Percentiles rank a stretch among this genome's conserved stretches.
Evolutionary conservation across 768 basidiomycete genomes (phyloP).

Genomic region (Suillus subluteus): DNA sequence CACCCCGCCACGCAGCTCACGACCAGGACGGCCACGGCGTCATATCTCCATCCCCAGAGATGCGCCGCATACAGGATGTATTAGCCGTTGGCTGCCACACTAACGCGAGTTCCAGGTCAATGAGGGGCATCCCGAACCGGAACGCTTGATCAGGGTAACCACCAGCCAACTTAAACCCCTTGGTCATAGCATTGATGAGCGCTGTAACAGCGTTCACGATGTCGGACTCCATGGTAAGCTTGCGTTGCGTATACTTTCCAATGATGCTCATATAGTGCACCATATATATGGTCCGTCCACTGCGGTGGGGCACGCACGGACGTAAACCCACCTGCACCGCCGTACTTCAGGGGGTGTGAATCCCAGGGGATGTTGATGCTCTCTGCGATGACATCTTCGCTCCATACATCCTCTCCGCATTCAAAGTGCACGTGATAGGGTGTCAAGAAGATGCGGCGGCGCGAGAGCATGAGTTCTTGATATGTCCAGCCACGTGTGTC

Average conservation of each 20-base stretch:
- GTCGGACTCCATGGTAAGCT: not conserved
- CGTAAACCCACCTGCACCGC: not conserved
- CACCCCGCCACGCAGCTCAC: slow-evolving; percentile 31
- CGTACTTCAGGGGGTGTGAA: not conserved
- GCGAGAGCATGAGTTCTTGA: slow-evolving; percentile 25
- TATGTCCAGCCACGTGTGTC: slow-evolving; percentile 28
- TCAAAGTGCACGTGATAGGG: slow-evolving; percentile 26
- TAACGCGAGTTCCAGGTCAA: slow-evolving; percentile 19
- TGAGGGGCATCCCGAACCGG: slow-evolving; percentile 1
- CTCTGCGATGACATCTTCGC: slow-evolving; percentile 28
- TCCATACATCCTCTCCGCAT: slow-evolving; percentile 25
- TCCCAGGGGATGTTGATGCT: slow-evolving; percentile 4
- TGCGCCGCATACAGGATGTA: slow-evolving; percentile 15
- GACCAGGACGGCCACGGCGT: slow-evolving; percentile 29
- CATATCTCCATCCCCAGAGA: not conserved
- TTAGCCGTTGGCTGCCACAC: slow-evolving; percentile 28
- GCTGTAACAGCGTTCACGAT: not conserved
- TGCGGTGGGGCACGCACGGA: not conserved
- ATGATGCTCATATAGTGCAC: not conserved
- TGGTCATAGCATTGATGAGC: not conserved
- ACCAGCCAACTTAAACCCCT: not conserved
- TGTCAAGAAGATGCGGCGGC: slow-evolving; percentile 26
- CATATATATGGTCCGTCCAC: not conserved
- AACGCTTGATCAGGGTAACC: not conserved
- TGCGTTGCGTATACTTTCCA: not conserved